A percentile compares a stretch with the other conserved stretches of the same genome.
phyloP scores from a whole-genome alignment of 2,329 filamentous ascomycete genomes.

The Cytospora piceicola region DNA sequence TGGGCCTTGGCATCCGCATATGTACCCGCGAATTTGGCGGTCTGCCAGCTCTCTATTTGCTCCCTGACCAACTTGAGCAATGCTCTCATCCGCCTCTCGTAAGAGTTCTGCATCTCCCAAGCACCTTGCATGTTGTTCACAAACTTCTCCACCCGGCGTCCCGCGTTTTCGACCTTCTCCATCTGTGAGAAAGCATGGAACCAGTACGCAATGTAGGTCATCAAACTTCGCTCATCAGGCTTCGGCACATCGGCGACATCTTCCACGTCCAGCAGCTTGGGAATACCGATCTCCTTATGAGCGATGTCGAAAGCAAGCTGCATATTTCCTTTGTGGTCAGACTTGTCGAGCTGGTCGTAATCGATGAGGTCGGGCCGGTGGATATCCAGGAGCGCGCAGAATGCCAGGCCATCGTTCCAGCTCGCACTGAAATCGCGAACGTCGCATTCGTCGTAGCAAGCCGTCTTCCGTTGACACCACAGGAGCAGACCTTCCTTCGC shows the following conservation, averaged over 20 bases:
- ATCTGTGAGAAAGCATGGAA: conserved; percentile 99
- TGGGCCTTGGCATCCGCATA: conserved; percentile 92
- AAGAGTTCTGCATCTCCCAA: conserved; percentile 99
- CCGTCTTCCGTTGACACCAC: conserved; percentile 98
- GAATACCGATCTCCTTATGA: conserved; percentile 94
- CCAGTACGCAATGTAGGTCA: conserved; percentile 99
- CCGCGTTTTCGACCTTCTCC: conserved; percentile 97
- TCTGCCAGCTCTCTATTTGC: conserved; percentile 77
- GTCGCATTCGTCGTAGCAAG: conserved; percentile 96
- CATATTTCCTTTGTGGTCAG: conserved; percentile 95
- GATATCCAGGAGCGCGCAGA: conserved; percentile 95
- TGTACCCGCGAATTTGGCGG: conserved; percentile 83
- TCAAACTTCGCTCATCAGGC: conserved; percentile 93
- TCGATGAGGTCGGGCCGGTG: conserved; percentile 97
- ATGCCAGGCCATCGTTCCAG: conserved; percentile 97
- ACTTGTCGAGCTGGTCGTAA: conserved; percentile 92
- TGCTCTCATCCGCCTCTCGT: conserved; percentile 86
- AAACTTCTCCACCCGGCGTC: conserved; percentile 95
- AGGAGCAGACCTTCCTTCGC: conserved; percentile 93
- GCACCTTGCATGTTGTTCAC: conserved; percentile 98
- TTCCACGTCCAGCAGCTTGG: conserved; percentile 92
- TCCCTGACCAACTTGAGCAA: conserved; percentile 74
- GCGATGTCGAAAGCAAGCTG: conserved; percentile 97
- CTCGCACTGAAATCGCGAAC: conserved; percentile 93
- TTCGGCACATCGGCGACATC: conserved; percentile 97